Evolutionary conservation across 345 rosid genomes (phyloP), one percentile per base, ranked within the genome.

Genomic region (Cardamine occulta): DNA sequence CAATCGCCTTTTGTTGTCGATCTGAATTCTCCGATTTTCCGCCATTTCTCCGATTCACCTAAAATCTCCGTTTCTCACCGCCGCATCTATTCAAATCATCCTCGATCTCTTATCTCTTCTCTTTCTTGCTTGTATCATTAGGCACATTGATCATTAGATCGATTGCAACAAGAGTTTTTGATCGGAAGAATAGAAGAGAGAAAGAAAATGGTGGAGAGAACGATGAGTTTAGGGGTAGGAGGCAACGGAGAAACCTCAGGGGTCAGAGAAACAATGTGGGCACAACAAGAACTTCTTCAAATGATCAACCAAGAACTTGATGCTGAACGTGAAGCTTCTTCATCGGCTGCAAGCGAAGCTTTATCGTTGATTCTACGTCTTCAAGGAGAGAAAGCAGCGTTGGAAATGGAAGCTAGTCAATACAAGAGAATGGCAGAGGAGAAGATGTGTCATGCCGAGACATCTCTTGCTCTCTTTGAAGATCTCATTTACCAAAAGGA

Each of bases 361-460:
- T 75, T 95, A 28, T 89, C 97, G 0, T 90, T 91, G 99, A 95
- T 95, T 4, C 75, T 92, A 39, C 88, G 97, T 4, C 74, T 95
- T 73, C 99, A 95, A 68, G 92, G 87, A 0, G 99, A 95, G 66
- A 92, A 90, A 82, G 88, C 97, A 1, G 87, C 78, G 0, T 28
- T 92, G 79, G 81, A 81, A 82, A 84, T 95, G 97, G 99, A 95
- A 74, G 89, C 99, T 0, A 89, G 84, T 71, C 99, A 95, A 55
- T 95, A 90, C 73, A 89, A 88, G 80, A 88, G 99, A 48, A 68
- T 90, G 88, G 86, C 96, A 0, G 97, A 95, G 73, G 97, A 86
- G 82, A 90, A 88, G 65, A 84, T 92, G 76, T 73, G 83, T 48
- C 93, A 89, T 47, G 97, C 93, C 0, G 96, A 95, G 73, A 88